These are phyloP conservation scores for Salix purpurea DNA, from an alignment of 345 rosid genomes.

Conservation along the genomic window DNA sequence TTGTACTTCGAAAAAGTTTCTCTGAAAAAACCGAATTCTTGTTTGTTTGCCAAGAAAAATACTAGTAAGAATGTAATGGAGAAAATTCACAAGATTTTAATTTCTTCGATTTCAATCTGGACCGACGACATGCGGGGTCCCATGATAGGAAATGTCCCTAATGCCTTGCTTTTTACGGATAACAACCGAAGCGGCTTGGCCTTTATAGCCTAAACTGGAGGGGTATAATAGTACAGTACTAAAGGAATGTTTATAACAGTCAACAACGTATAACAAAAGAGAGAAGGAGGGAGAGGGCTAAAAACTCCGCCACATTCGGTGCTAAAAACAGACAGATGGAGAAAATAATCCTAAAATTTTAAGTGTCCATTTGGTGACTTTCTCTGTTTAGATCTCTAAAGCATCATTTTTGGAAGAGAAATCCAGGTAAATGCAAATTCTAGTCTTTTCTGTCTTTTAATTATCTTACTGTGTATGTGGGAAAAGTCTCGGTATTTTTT, in stretches of 20 bases:
- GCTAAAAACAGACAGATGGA: background rate
- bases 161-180: background rate
- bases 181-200: background rate
- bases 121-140: background rate
- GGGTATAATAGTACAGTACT: background rate
- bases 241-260: background rate
- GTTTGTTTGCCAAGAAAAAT: background rate
- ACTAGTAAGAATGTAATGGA: too few relatives aligned
- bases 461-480: background rate
- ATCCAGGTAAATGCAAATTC: background rate
- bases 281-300: too few relatives aligned
- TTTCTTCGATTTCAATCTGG: background rate
- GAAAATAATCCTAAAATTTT: background rate
- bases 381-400: background rate
- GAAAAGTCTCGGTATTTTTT: background rate
- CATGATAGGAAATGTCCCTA: background rate
- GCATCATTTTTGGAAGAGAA: background rate
- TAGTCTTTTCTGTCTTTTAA: background rate
- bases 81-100: background rate
- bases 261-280: background rate
- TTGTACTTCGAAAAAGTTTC: background rate
- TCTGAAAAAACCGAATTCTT: background rate
- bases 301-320: background rate
- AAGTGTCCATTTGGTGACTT: background rate
- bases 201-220: background rate